Evolutionary conservation across 345 rosid genomes (phyloP).

Genomic region (Moringa oleifera): DNA sequence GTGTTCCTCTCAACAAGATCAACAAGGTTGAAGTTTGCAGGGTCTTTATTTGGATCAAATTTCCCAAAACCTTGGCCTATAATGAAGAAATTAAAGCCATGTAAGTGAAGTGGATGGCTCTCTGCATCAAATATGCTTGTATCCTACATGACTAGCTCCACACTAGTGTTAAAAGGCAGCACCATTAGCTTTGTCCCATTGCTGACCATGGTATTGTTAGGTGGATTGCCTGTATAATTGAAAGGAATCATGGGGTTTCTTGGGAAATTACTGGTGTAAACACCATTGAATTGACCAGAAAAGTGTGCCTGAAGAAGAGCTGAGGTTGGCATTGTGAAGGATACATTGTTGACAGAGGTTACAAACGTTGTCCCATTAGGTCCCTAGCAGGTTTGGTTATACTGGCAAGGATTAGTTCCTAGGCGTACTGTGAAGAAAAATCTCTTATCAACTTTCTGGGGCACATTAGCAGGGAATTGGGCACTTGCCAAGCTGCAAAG

Average conservation of each 20-base stretch:
- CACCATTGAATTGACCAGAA: slow-evolving; percentile 40
- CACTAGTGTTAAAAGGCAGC: slow-evolving; percentile 50
- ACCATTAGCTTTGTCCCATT: slow-evolving; percentile 55
- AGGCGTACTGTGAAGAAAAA: slow-evolving; percentile 54
- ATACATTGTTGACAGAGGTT: slow-evolving; percentile 54
- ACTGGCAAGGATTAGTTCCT: slow-evolving; percentile 50
- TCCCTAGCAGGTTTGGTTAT: slow-evolving; percentile 60
- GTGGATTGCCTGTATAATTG: slow-evolving; percentile 56
- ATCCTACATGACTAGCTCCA: slow-evolving; percentile 62
- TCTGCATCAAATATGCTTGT: slow-evolving; percentile 68
- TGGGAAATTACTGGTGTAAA: slow-evolving; percentile 45
- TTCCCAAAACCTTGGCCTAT: slow-evolving; percentile 72
- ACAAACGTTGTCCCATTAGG: slow-evolving; percentile 62
- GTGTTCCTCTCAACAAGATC: slow-evolving; percentile 63
- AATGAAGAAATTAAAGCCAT: slow-evolving; percentile 68
- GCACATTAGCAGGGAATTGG: slow-evolving; percentile 52
- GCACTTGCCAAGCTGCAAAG: slow-evolving; percentile 43
- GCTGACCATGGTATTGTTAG: slow-evolving; percentile 53
- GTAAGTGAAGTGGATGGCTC: slow-evolving; percentile 73
- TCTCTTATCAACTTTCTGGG: slow-evolving; percentile 36
- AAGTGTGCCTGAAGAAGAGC: slow-evolving; percentile 64
- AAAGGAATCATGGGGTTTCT: slow-evolving; percentile 33
- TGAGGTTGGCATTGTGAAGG: slow-evolving; percentile 53
- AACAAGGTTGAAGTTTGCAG: slow-evolving; percentile 49
- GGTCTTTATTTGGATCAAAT: slow-evolving; percentile 42